phyloP scores from a whole-genome alignment of 2,329 filamentous ascomycete genomes.

The Hymenoscyphus infarciens region DNA sequence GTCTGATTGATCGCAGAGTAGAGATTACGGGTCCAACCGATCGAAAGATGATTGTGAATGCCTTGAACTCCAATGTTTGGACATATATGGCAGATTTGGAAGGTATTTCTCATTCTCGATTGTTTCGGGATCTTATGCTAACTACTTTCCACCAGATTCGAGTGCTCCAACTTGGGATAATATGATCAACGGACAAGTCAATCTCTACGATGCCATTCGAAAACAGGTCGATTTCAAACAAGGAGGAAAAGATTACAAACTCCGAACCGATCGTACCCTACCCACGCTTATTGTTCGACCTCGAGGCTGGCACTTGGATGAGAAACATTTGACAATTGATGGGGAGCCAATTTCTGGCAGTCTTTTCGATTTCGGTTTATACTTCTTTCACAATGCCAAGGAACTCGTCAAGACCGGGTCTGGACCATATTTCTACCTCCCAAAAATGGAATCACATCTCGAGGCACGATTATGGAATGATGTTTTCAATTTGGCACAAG shows the following conservation, averaged over 20 bases:
- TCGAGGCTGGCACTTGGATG: conserved; percentile 95
- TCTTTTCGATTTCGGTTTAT: conserved; percentile 96
- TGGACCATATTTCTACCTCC: conserved; percentile 96
- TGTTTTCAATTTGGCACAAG: conserved; percentile 91
- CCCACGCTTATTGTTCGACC: conserved; percentile 93
- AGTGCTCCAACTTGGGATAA: conserved; percentile 97
- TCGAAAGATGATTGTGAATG: conserved; percentile 98
- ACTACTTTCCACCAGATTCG: conserved; percentile 60
- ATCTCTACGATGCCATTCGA: conserved; percentile 93
- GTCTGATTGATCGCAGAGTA: conserved; percentile 86
- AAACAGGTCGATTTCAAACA: conserved; percentile 95
- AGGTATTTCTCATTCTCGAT: conserved; percentile 48
- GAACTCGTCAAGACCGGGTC: conserved; percentile 80
- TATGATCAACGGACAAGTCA: conserved; percentile 98
- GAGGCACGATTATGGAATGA: conserved; percentile 98
- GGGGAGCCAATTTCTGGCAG: conserved; percentile 89
- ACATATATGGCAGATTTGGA: conserved; percentile 99
- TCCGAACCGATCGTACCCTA: conserved; percentile 80
- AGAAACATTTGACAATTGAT: conserved; percentile 96
- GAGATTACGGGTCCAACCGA: conserved; percentile 98
- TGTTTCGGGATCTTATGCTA: conserved; percentile 16
- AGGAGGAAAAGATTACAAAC: conserved; percentile 93
- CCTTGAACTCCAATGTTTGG: conserved; percentile 92
- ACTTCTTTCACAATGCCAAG: conserved; percentile 97
- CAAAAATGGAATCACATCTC: conserved; percentile 97